Base-by-base conservation (phyloP, 2,329 filamentous ascomycete genomes). In the Colletotrichum theobromicola region DNA sequence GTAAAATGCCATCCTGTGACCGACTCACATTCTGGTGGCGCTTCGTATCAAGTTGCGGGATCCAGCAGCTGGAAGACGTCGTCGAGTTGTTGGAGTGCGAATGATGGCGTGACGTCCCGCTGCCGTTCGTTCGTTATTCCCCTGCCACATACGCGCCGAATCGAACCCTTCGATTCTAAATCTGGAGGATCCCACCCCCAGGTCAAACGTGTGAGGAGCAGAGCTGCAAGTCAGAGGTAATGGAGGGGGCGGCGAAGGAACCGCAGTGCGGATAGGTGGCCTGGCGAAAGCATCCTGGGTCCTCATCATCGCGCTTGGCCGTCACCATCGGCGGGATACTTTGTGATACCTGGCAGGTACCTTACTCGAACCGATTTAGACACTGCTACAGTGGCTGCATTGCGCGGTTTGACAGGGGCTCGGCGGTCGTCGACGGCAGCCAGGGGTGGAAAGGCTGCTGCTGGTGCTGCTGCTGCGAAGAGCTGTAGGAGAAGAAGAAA, bases 321-420 rank as follows among this genome's bases (percentile, higher is more conserved):
- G 37, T 60, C 34, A 12, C 18, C 4, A 57, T 42, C 32, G 57
- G n/a, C 26, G 30, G 13, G 46, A 34, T 72, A 74, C 72, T 50
- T 63, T 21, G 2, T 21, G 72, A 34, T 72, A 74, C 72, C 13
- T 8, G 16, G 3, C 12, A 4, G 34, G 34, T 67, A 67, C n/a
- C n/a, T n/a, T n/a, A n/a, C 68, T 72, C 15, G 53, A 32, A 32
- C 62, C 28, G 21, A 58, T n/a, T 72, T 67, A 67, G 65, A 69
- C 24, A n/a, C 57, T 42, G 61, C 32, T 53, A 35, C 53, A 58
- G 34, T 62, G 50, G 50, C 61, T 74, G 55, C 72, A 63, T 72
- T 72, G 55, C 67, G 68, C 13, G 62, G 62, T 67, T 67, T 67
- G 72, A 67, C 66, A 67, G 32, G 67, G 71, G 50, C 30, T 53